phyloP scores from a whole-genome alignment of 1,284 basidiomycete genomes.

The Porogramme epimiltina region DNA sequence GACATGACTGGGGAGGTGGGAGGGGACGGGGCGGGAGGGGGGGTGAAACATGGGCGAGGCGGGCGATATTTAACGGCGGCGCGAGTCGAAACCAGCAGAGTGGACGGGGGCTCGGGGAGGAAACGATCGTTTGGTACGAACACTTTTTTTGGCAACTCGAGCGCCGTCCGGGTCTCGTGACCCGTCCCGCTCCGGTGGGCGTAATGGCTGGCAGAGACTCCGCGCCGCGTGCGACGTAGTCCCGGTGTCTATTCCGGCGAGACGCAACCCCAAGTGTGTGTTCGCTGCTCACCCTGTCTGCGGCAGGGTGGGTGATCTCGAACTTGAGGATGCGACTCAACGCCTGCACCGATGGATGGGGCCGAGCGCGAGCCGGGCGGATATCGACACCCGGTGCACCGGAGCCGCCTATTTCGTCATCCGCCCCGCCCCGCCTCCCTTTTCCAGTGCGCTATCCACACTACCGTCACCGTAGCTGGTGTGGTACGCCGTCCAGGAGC shows the following conservation, averaged over 20 bases:
- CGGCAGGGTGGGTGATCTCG: no score
- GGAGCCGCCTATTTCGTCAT: conserved; percentile 1
- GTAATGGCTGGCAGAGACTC: background rate
- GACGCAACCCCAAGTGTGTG: no score
- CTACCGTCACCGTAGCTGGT: no score
- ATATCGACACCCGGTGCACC: background rate
- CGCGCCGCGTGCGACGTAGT: no score
- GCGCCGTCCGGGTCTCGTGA: conserved; percentile 2
- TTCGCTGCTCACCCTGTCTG: no score
- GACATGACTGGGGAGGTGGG: conserved; percentile 3
- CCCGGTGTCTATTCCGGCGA: no score
- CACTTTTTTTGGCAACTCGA: conserved; percentile 8
- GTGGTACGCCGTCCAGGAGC: no score
- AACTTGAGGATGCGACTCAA: no score
- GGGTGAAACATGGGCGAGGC: conserved; percentile 13
- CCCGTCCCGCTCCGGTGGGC: conserved; percentile 15
- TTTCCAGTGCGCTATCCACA: background rate
- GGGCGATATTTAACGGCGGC: background rate
- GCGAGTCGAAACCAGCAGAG: conserved; percentile 18
- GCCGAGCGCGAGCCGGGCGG: background rate
- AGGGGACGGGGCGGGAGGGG: conserved; percentile 7
- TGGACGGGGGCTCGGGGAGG: conserved; percentile 14
- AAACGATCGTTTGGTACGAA: conserved; percentile 23
- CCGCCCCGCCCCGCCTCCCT: no score
- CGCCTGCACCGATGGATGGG: background rate